Evolutionary conservation across 257 asterid genomes (phyloP).

Genomic region (Asclepias syriaca): DNA sequence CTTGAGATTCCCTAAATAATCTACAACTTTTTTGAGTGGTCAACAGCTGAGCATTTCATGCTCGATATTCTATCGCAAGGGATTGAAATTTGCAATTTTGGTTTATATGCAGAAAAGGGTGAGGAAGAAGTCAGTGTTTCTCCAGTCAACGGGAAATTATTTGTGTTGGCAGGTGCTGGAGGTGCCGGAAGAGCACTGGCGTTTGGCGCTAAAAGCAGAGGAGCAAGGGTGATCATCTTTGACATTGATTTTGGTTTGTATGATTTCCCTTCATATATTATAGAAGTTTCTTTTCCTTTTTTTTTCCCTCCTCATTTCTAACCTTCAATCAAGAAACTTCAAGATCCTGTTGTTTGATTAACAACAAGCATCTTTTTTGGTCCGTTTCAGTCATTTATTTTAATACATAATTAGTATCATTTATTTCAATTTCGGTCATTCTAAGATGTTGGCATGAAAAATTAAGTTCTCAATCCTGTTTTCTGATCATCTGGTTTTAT

Average conservation of each 20-base stretch:
- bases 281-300: background rate
- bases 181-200: conserved; percentile 81
- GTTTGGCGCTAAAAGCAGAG: conserved; percentile 58
- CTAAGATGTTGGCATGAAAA: too few relatives aligned
- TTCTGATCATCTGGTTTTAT: background rate
- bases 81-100: background rate
- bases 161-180: conserved; percentile 66
- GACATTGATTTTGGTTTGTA: conserved; percentile 51
- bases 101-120: conserved; percentile 18
- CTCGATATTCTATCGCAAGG: background rate
- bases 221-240: conserved; percentile 45
- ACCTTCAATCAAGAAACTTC: background rate
- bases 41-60: background rate
- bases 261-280: background rate
- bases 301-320: background rate
- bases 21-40: background rate
- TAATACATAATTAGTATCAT: background rate
- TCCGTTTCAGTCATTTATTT: background rate
- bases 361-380: background rate
- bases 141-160: conserved; percentile 38
- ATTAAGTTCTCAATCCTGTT: background rate
- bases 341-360: background rate
- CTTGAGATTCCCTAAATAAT: background rate
- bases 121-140: conserved; percentile 25
- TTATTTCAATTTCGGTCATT: too few relatives aligned